phyloP scores from a whole-genome alignment of 345 rosid species.

The Pugionium cornutum region DNA sequence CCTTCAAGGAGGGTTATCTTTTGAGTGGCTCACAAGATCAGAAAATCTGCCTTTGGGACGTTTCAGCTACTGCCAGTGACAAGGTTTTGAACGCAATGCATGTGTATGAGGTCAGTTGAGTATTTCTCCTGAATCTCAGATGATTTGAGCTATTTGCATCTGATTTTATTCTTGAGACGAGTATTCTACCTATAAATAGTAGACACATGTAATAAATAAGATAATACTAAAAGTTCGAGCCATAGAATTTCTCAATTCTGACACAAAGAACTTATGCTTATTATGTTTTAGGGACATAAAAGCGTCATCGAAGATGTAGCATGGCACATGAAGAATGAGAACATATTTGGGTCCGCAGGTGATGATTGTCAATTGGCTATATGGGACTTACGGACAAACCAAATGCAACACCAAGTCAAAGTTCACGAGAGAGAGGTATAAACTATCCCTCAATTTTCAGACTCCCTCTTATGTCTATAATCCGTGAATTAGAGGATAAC shows the following conservation, averaged over 20 bases:
- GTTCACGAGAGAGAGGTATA: slow-evolving; percentile 87
- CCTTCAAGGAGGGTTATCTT: slow-evolving; percentile 78
- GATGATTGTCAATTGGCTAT: slow-evolving; percentile 84
- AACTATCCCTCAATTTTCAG: background rate
- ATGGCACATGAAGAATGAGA: slow-evolving; percentile 87
- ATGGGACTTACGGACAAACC: slow-evolving; percentile 85
- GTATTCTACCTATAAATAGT: too few species aligned
- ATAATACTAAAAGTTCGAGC: too few species aligned
- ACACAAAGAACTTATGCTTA: too few species aligned
- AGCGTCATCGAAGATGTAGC: slow-evolving; percentile 77
- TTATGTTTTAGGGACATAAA: slow-evolving; percentile 62
- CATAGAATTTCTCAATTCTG: too few species aligned
- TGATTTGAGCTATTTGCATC: slow-evolving; percentile 9
- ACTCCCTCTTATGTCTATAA: background rate
- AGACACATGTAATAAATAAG: too few species aligned
- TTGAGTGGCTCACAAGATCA: slow-evolving; percentile 87
- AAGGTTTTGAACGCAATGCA: slow-evolving; percentile 66
- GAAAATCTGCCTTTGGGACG: slow-evolving; percentile 89
- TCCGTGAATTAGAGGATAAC: background rate
- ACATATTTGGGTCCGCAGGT: slow-evolving; percentile 80
- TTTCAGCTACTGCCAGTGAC: slow-evolving; percentile 55
- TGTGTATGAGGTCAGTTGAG: slow-evolving; percentile 61
- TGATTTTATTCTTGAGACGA: background rate
- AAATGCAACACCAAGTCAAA: slow-evolving; percentile 61
- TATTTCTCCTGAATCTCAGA: background rate